phyloP scores from a whole-genome alignment of 2,329 filamentous ascomycete genomes.

The Cladosporium austrohemisphaericum region DNA sequence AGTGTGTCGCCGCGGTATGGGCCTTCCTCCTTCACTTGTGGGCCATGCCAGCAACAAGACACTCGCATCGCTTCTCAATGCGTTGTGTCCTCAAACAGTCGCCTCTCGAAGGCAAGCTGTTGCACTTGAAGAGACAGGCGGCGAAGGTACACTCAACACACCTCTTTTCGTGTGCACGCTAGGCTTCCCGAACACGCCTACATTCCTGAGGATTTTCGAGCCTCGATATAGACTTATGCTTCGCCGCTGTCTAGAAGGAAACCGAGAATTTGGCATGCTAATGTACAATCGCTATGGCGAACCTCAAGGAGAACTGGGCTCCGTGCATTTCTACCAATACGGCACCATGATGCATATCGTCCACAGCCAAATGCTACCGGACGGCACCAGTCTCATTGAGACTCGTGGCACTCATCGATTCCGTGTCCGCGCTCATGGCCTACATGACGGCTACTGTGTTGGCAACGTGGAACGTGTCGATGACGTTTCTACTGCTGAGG shows the following conservation, averaged over 20 bases:
- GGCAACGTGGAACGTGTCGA: slow-evolving; percentile 73
- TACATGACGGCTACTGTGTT: slow-evolving; percentile 72
- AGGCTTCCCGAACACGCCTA: slow-evolving; percentile 77
- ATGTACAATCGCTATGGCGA: slow-evolving; percentile 58
- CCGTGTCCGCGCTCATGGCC: slow-evolving; percentile 60
- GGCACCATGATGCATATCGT: slow-evolving; percentile 76
- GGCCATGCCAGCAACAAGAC: slow-evolving; percentile 58
- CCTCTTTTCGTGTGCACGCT: slow-evolving; percentile 80
- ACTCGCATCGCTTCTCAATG: slow-evolving; percentile 60
- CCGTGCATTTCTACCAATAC: slow-evolving; percentile 62
- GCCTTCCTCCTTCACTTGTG: slow-evolving; percentile 48
- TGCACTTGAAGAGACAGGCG: slow-evolving; percentile 55
- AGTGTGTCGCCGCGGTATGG: slow-evolving; percentile 67
- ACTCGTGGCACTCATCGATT: slow-evolving; percentile 75
- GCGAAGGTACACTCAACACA: slow-evolving; percentile 56
- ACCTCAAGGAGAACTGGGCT: slow-evolving; percentile 52
- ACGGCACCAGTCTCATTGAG: slow-evolving; percentile 79
- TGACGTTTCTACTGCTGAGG: slow-evolving; percentile 76
- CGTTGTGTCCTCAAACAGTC: slow-evolving; percentile 67
- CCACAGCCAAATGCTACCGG: slow-evolving; percentile 67
- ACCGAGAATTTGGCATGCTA: slow-evolving; percentile 81
- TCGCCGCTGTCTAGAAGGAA: slow-evolving; percentile 67
- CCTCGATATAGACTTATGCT: slow-evolving; percentile 91
- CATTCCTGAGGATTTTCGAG: slow-evolving; percentile 87
- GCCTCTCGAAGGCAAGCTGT: slow-evolving; percentile 55